Evolutionary conservation across 352 stramenopile species (phyloP).

Genomic region (Halophytophthora polymorphica): DNA sequence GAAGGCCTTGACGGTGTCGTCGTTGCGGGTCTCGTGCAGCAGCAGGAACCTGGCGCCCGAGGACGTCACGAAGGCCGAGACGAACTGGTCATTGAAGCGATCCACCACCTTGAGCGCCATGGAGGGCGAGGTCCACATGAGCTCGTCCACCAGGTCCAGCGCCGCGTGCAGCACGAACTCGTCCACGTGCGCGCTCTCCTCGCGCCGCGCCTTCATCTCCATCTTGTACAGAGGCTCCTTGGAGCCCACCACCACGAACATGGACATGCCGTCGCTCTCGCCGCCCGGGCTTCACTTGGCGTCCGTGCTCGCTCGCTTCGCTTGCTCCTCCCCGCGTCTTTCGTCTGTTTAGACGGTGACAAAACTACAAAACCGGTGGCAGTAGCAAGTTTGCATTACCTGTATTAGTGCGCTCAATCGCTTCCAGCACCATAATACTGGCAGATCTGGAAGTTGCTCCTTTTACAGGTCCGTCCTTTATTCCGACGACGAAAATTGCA

Average conservation of each 20-base stretch:
- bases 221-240: constrained; percentile 88
- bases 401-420: too few relatives aligned
- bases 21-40: constrained; percentile 92
- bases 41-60: constrained; percentile 96
- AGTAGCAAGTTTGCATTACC: too few relatives aligned
- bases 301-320: background rate
- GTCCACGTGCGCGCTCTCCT: constrained; percentile 91
- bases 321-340: constrained; percentile 6
- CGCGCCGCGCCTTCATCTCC: constrained; percentile 75
- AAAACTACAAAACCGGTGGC: too few relatives aligned
- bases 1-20: constrained; percentile 95
- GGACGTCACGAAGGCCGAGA: constrained; percentile 95
- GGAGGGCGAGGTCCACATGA: constrained; percentile 91
- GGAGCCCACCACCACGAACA: constrained; percentile 84
- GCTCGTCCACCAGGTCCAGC: constrained; percentile 95
- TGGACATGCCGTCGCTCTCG: constrained; percentile 43
- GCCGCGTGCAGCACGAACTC: constrained; percentile 98
- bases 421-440: too few relatives aligned
- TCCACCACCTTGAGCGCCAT: constrained; percentile 93
- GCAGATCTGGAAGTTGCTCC: too few relatives aligned
- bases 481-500: too few relatives aligned
- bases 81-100: constrained; percentile 97
- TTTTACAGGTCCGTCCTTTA: too few relatives aligned
- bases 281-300: background rate
- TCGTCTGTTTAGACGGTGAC: too few relatives aligned